Evolutionary conservation across 768 basidiomycete genomes (phyloP).

Genomic region (Krasilnikovozyma curviuscula): DNA sequence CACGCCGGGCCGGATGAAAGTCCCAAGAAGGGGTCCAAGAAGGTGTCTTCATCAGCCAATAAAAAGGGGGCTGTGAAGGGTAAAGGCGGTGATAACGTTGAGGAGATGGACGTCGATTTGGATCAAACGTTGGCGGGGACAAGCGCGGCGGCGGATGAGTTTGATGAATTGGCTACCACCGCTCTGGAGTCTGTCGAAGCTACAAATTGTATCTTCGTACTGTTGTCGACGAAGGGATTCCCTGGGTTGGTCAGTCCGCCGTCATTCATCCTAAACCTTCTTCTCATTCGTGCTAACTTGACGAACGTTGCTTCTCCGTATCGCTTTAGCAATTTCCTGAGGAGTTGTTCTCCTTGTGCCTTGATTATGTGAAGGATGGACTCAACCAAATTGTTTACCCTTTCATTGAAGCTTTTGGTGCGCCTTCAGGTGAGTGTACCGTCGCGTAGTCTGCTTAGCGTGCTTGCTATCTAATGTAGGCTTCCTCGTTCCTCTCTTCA

Average conservation of each 20-base stretch:
- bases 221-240: constrained; percentile 58
- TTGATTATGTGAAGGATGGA: constrained; percentile 57
- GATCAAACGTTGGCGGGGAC: constrained; percentile 28
- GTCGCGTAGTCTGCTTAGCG: background rate
- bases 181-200: constrained; percentile 59
- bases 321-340: constrained; percentile 53
- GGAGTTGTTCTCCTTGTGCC: constrained; percentile 65
- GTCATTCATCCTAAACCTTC: background rate
- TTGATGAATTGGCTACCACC: constrained; percentile 38
- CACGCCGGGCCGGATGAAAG: background rate
- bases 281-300: background rate
- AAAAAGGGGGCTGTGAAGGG: background rate
- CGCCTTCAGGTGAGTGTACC: constrained; percentile 15
- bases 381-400: constrained; percentile 65
- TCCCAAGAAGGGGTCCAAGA: background rate
- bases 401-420: constrained; percentile 46
- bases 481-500: constrained; percentile 20
- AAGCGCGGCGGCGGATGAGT: no score
- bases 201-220: constrained; percentile 59
- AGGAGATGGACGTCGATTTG: background rate
- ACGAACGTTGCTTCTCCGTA: background rate
- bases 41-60: background rate
- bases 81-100: background rate
- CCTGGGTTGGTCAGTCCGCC: constrained; percentile 54
- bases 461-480: background rate